phyloP scores from a whole-genome alignment of 2,329 filamentous ascomycete species.

The Lecanicillium sp. region DNA sequence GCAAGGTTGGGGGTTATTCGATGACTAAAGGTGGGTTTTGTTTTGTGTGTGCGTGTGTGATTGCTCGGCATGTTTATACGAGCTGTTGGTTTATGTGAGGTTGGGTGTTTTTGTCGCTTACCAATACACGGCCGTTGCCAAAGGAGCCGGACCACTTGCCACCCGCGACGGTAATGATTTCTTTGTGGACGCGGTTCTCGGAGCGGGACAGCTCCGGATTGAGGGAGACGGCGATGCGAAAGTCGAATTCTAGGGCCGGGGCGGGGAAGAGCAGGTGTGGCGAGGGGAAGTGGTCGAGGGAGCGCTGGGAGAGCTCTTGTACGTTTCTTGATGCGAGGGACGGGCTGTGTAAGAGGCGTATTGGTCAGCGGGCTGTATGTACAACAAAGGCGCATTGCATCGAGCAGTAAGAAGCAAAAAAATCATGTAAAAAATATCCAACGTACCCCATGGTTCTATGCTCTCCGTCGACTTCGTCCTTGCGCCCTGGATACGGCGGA shows the following conservation, averaged over 20 bases:
- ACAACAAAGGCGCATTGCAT: too few species aligned
- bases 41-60: too few species aligned
- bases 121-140: conserved; percentile 38
- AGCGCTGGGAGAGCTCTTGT: conserved; percentile 29
- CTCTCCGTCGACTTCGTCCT: too few species aligned
- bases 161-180: conserved; percentile 40
- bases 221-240: conserved; percentile 39
- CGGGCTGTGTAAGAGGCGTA: conserved; percentile 3
- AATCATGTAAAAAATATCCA: background rate
- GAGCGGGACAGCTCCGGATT: conserved; percentile 35
- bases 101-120: conserved; percentile 19
- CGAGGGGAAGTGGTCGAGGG: conserved; percentile 32
- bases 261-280: conserved; percentile 35
- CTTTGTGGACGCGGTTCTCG: conserved; percentile 34
- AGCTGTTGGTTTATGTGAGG: too few species aligned
- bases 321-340: conserved; percentile 19
- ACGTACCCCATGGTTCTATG: too few species aligned
- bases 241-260: conserved; percentile 40
- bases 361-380: background rate
- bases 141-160: conserved; percentile 41
- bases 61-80: too few species aligned
- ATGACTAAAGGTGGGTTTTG: too few species aligned
- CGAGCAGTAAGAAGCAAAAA: background rate
- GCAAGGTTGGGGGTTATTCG: too few species aligned
- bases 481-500: too few species aligned